Evolutionary conservation across 1,284 basidiomycete genomes (phyloP).

Genomic region (Ganoderma boninense): DNA sequence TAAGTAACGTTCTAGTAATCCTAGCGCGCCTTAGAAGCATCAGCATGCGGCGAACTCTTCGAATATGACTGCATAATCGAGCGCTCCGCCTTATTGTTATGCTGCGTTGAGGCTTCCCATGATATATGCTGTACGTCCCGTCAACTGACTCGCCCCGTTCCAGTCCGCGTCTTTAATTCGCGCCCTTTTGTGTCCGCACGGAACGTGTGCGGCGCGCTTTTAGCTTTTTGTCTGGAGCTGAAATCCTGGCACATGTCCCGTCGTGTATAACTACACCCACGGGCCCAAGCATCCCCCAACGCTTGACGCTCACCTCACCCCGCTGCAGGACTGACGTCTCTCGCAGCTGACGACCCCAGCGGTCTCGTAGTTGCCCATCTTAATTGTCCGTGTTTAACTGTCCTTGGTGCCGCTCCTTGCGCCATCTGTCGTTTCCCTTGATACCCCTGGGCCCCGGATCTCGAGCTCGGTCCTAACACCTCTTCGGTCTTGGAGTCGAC

Average conservation of each 20-base stretch:
- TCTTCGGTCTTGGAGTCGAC: constrained; percentile 4
- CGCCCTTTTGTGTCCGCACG: constrained; percentile 11
- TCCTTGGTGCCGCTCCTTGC: not conserved
- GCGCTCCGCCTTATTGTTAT: constrained; percentile 7
- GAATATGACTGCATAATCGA: not conserved
- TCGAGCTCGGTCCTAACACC: not conserved
- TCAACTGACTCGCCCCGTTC: constrained; percentile 5
- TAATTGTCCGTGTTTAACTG: not conserved
- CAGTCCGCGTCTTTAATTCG: not conserved
- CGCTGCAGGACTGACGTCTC: not conserved
- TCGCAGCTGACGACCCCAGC: constrained; percentile 22
- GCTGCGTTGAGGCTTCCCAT: constrained; percentile 3
- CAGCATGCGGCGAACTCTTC: constrained; percentile 5
- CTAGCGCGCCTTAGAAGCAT: not conserved
- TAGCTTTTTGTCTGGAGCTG: constrained; percentile 7
- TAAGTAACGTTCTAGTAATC: constrained; percentile 6
- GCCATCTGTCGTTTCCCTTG: constrained; percentile 9
- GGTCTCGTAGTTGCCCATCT: constrained; percentile 23
- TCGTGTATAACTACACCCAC: constrained; percentile 7
- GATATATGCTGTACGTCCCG: constrained; percentile 3
- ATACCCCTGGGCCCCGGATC: not conserved
- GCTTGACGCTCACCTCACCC: constrained; percentile 20
- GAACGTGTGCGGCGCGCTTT: constrained; percentile 4
- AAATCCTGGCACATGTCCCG: constrained; percentile 7
- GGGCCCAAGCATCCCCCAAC: constrained; percentile 7